Percentiles rank a stretch among this genome's conserved stretches.
phyloP scores from a whole-genome alignment of 2,329 filamentous ascomycete genomes.

The Clarireedia monteithiana region DNA sequence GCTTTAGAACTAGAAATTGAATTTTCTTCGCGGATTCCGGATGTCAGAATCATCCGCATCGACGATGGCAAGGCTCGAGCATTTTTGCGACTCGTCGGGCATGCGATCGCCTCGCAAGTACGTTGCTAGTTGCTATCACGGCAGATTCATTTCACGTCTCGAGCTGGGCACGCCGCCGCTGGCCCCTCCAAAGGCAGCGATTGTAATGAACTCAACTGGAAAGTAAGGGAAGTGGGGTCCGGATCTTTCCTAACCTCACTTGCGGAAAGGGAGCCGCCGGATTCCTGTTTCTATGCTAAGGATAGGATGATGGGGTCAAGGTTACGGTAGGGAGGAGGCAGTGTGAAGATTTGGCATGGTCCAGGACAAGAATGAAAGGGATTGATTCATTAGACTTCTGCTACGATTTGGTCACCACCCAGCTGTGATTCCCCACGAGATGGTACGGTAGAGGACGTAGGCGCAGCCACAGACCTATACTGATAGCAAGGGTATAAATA shows the following conservation, averaged over 20 bases:
- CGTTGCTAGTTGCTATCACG: neutral
- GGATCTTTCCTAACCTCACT: neutral
- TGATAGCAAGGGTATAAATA: neutral
- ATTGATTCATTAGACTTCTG: neutral
- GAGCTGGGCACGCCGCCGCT: neutral
- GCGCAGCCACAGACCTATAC: neutral
- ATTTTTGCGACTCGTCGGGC: neutral
- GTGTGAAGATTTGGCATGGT: neutral
- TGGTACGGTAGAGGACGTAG: neutral
- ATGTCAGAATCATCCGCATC: neutral
- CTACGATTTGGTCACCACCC: neutral
- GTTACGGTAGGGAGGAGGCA: neutral
- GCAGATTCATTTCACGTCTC: neutral
- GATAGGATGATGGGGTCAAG: neutral
- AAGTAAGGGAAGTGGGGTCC: constrained; percentile 3
- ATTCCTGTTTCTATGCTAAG: neutral
- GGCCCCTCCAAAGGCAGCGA: neutral
- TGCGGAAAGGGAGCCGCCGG: constrained; percentile 4
- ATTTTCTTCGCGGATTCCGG: constrained; percentile 6
- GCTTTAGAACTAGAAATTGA: neutral
- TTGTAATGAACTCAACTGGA: neutral
- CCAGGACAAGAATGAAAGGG: neutral
- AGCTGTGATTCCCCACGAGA: neutral
- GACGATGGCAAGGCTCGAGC: neutral
- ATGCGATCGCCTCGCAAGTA: neutral